A percentile compares a stretch with the other conserved stretches of the same genome.
Conservation (phyloP, 2,329 filamentous ascomycete genomes). For the Blastomyces silverae region DNA sequence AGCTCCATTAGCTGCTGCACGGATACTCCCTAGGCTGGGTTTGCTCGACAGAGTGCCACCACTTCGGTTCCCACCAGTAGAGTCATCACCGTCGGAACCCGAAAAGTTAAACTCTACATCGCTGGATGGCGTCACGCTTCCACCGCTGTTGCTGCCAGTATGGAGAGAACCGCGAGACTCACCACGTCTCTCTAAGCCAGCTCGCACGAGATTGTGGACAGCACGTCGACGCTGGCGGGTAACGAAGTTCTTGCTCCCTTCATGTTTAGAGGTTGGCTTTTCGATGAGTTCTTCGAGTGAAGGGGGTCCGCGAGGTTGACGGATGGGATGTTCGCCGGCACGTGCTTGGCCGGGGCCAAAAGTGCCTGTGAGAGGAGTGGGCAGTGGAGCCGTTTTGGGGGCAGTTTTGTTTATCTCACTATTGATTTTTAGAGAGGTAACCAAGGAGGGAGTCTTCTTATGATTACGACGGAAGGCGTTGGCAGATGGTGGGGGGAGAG, state of each 20-base stretch:
- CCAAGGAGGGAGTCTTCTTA: conserved; percentile 72
- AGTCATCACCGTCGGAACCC: conserved; percentile 56
- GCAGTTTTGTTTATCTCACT: conserved; percentile 50
- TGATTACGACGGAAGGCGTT: conserved; percentile 91
- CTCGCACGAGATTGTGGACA: conserved; percentile 83
- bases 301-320: conserved; percentile 88
- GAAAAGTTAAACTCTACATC: conserved; percentile 67
- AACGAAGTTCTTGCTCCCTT: conserved; percentile 96
- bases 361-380: conserved; percentile 73
- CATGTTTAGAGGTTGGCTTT: conserved; percentile 85
- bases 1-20: conserved; percentile 71
- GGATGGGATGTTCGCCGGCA: conserved; percentile 86
- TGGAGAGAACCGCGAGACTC: conserved; percentile 62
- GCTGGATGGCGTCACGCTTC: conserved; percentile 82
- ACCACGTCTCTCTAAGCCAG: conserved; percentile 75
- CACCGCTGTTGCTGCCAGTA: conserved; percentile 47
- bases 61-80: conserved; percentile 4
- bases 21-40: conserved; percentile 64
- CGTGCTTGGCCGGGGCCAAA: conserved; percentile 91
- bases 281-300: conserved; percentile 82
- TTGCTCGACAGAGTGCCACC: conserved; percentile 64
- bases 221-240: conserved; percentile 87
- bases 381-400: conserved; percentile 68
- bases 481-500: conserved; percentile 78
- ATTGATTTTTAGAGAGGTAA: conserved; percentile 43